Conservation (phyloP, 2,329 filamentous ascomycete species). For the Ophiostoma fasciatum region DNA sequence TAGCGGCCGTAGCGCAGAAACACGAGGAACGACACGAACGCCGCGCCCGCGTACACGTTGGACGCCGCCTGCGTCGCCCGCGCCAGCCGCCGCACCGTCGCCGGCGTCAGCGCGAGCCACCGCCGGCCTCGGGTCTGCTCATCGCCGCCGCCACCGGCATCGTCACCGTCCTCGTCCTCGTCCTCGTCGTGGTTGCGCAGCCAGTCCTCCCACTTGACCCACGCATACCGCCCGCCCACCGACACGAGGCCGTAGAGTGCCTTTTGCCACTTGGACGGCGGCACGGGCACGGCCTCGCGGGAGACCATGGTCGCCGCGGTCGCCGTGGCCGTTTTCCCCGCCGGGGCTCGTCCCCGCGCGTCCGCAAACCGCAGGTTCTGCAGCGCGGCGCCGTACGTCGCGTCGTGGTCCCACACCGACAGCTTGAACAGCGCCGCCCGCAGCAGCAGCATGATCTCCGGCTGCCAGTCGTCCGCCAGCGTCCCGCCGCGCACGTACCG, state of each 20-base stretch:
- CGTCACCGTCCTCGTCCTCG: not conserved
- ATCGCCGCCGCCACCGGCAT: too few species aligned
- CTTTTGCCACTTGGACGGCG: constrained; percentile 75
- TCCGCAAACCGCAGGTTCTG: constrained; percentile 88
- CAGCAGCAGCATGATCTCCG: constrained; percentile 68
- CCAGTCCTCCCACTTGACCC: constrained; percentile 86
- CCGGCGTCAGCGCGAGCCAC: not conserved
- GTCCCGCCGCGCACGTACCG: constrained; percentile 68
- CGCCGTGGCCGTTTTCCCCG: not conserved
- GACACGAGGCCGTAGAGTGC: constrained; percentile 69
- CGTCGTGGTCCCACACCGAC: constrained; percentile 90
- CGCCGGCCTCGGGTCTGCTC: not conserved
- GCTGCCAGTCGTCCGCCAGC: constrained; percentile 71
- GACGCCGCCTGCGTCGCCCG: constrained; percentile 53
- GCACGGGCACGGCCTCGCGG: constrained; percentile 42
- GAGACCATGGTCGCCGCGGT: constrained; percentile 9
- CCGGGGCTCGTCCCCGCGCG: constrained; percentile 37
- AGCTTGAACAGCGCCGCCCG: constrained; percentile 81
- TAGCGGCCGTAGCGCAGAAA: constrained; percentile 88
- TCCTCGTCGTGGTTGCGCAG: constrained; percentile 47
- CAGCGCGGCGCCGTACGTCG: constrained; percentile 82
- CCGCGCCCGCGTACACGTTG: constrained; percentile 65
- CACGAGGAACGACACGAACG: constrained; percentile 72
- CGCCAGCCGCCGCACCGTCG: constrained; percentile 39
- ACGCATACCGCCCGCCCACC: constrained; percentile 76